Evolutionary conservation across 192 early-diverging fungal genomes (phyloP).

Genomic region (Coemansia sp.): DNA sequence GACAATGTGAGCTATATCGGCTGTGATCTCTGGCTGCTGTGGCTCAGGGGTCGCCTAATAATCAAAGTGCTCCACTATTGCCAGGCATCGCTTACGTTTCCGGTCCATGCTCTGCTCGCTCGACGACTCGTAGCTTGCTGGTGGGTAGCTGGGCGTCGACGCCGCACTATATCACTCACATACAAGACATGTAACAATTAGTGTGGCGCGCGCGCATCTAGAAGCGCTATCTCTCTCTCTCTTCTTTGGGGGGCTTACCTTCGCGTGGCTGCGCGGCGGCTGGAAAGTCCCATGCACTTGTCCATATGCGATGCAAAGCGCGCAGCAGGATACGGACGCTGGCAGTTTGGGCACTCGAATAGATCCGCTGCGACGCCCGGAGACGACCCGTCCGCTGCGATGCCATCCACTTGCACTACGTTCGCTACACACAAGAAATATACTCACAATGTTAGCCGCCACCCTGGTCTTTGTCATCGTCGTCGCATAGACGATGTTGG

Average conservation of each 20-base stretch:
- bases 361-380: conserved; percentile 50
- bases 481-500: neutral
- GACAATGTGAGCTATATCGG: neutral
- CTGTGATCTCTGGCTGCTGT: neutral
- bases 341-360: conserved; percentile 83
- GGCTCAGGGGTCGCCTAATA: neutral
- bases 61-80: conserved; percentile 10
- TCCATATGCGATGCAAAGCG: conserved; percentile 91
- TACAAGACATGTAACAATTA: neutral
- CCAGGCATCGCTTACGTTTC: conserved; percentile 29
- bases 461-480: neutral
- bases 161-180: conserved; percentile 26
- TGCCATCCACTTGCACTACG: neutral
- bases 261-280: conserved; percentile 53
- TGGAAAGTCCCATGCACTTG: conserved; percentile 84
- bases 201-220: conserved; percentile 7
- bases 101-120: conserved; percentile 47
- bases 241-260: conserved; percentile 25
- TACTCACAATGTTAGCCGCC: conserved; percentile 7
- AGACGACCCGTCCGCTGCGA: conserved; percentile 6
- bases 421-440: conserved; percentile 16
- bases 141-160: conserved; percentile 41
- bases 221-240: neutral
- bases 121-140: conserved; percentile 45
- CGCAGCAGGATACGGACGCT: conserved; percentile 73